Evolutionary conservation across 148 eudicot genomes (phyloP).

Genomic region (Rhododendron ovatum): DNA sequence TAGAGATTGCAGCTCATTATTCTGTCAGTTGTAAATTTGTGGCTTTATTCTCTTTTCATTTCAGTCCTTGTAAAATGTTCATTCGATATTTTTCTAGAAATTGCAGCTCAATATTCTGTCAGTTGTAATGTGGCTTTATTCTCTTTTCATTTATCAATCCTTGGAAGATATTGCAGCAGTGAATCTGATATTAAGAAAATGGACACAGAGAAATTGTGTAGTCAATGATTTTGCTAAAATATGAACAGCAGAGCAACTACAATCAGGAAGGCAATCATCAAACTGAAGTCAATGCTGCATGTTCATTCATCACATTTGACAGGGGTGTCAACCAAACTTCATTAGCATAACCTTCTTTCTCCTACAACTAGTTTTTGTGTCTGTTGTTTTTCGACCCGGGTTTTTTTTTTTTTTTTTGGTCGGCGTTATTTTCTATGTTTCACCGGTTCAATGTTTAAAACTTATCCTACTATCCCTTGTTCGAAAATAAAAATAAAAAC

Average conservation of each 20-base stretch:
- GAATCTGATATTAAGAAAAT: too few species aligned
- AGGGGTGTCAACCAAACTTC: not conserved
- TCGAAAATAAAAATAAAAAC: not conserved
- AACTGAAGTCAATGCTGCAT: not conserved
- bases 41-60: not conserved
- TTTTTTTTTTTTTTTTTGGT: too few species aligned
- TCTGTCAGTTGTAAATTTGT: not conserved
- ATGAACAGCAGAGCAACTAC: not conserved
- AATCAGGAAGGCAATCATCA: not conserved
- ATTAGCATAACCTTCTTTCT: not conserved
- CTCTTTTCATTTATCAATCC: too few species aligned
- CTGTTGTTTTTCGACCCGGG: not conserved
- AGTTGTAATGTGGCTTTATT: too few species aligned
- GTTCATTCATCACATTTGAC: not conserved
- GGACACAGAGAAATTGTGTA: not conserved
- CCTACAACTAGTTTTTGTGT: not conserved
- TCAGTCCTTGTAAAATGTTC: too few species aligned
- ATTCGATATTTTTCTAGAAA: too few species aligned
- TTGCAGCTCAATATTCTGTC: too few species aligned
- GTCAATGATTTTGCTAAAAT: not conserved
- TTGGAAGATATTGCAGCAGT: too few species aligned
- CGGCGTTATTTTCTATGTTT: not conserved
- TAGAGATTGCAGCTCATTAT: not conserved
- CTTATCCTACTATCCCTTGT: not conserved
- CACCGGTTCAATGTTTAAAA: not conserved